Evolutionary conservation across 208 protist species (phyloP).

Genomic region (Acanthamoeba sp.): DNA sequence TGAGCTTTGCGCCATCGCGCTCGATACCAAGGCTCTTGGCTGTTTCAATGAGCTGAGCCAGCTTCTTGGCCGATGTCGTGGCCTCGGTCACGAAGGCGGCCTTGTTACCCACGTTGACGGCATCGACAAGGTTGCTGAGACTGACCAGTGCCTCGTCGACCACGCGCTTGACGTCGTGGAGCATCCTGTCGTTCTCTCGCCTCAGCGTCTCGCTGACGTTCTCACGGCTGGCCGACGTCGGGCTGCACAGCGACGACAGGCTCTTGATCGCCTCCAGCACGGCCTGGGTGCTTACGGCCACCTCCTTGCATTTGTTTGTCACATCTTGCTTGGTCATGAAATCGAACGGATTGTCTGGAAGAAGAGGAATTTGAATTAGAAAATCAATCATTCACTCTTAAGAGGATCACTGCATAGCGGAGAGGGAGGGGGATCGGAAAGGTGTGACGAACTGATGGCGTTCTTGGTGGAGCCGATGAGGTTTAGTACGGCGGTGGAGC

Average conservation of each 20-base stretch:
- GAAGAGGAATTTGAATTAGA: background rate
- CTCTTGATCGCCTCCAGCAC: slow-evolving; percentile 40
- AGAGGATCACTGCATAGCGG: background rate
- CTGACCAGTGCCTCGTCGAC: slow-evolving; percentile 36
- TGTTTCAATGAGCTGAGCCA: slow-evolving; percentile 69
- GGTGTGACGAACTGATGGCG: slow-evolving; percentile 28
- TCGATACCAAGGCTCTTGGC: slow-evolving; percentile 64
- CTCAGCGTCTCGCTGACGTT: slow-evolving; percentile 38
- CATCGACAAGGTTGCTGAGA: slow-evolving; percentile 25
- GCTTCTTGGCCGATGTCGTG: slow-evolving; percentile 50
- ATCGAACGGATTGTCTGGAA: slow-evolving; percentile 71
- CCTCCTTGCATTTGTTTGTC: slow-evolving; percentile 75
- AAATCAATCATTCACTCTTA: no score
- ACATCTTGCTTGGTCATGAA: slow-evolving; percentile 78
- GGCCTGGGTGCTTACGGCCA: slow-evolving; percentile 49
- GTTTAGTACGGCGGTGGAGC: slow-evolving; percentile 54
- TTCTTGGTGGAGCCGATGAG: slow-evolving; percentile 76
- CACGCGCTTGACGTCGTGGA: background rate
- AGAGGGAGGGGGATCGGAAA: background rate
- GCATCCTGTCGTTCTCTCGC: slow-evolving; percentile 55
- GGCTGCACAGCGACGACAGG: slow-evolving; percentile 17
- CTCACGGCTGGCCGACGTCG: background rate
- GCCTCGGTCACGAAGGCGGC: slow-evolving; percentile 66
- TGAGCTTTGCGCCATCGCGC: slow-evolving; percentile 68
- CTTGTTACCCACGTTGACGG: slow-evolving; percentile 62